A percentile compares a stretch with the other conserved stretches of the same genome.
phyloP scores from a whole-genome alignment of 148 eudicot genomes.

The Rhododendron ovatum region DNA sequence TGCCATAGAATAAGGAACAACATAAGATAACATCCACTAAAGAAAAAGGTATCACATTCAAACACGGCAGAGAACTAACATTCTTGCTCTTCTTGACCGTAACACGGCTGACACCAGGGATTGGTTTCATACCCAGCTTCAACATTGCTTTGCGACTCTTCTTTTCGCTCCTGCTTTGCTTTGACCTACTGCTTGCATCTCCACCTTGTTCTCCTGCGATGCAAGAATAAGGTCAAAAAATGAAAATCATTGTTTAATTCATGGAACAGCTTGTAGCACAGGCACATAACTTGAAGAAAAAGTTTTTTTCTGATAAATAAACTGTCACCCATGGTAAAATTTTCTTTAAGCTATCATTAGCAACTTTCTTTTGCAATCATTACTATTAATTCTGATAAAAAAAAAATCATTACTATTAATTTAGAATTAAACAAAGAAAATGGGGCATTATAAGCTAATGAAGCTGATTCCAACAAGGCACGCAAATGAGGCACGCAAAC shows the following conservation, averaged over 20 bases:
- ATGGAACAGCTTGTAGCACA: neutral
- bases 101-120: conserved; percentile 77
- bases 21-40: neutral
- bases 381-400: neutral
- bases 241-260: neutral
- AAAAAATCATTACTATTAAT: neutral
- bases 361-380: neutral
- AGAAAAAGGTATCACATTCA: neutral
- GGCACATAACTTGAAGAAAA: neutral
- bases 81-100: conserved; percentile 87
- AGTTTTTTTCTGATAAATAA: neutral
- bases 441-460: neutral
- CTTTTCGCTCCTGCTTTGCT: conserved; percentile 84
- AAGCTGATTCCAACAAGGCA: neutral
- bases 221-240: neutral
- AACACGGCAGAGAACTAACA: conserved; percentile 28
- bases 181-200: conserved; percentile 62
- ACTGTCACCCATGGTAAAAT: neutral
- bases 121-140: conserved; percentile 86
- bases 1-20: neutral
- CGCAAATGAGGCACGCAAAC: neutral
- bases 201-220: conserved; percentile 13
- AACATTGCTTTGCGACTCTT: conserved; percentile 81
- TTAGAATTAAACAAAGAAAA: neutral
- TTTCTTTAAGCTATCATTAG: neutral